These are phyloP conservation scores for Funneliformis mosseae DNA, from an alignment of 192 early-diverging fungal genomes.

Conservation along the genomic window DNA sequence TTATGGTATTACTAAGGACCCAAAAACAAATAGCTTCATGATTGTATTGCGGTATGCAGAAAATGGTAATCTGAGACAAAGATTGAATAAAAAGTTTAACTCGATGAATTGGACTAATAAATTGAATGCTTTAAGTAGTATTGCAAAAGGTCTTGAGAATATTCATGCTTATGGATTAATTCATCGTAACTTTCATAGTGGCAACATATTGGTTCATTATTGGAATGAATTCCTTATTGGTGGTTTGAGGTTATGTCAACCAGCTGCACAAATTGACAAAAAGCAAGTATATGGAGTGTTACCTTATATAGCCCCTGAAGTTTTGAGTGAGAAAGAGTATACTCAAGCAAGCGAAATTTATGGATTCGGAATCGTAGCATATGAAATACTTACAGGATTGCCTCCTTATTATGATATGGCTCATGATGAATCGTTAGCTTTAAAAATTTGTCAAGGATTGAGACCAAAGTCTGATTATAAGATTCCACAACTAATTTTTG, in stretches of 20 bases:
- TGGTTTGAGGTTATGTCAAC: conserved; percentile 38
- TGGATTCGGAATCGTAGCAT: conserved; percentile 46
- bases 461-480: conserved; percentile 39
- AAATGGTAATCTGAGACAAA: conserved; percentile 7
- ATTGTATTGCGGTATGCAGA: conserved; percentile 46
- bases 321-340: conserved; percentile 3
- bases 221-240: conserved; percentile 21
- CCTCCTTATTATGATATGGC: conserved; percentile 39
- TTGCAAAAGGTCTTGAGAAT: conserved; percentile 35
- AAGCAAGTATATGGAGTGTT: conserved; percentile 37
- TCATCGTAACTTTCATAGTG: conserved; percentile 47
- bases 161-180: conserved; percentile 42
- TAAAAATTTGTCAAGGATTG: conserved; percentile 36
- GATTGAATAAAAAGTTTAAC: not conserved
- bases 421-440: conserved; percentile 32
- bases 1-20: conserved; percentile 42
- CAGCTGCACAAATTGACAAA: not conserved
- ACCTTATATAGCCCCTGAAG: conserved; percentile 43
- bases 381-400: conserved; percentile 41
- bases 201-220: conserved; percentile 43
- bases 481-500: conserved; percentile 36
- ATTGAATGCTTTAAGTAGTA: conserved; percentile 12
- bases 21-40: conserved; percentile 40
- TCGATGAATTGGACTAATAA: not conserved
- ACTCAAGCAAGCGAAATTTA: conserved; percentile 39